A percentile compares a stretch with the other conserved stretches of the same genome.
Conservation (phyloP, 257 asterid genomes). For the Gynochthodes officinalis region DNA sequence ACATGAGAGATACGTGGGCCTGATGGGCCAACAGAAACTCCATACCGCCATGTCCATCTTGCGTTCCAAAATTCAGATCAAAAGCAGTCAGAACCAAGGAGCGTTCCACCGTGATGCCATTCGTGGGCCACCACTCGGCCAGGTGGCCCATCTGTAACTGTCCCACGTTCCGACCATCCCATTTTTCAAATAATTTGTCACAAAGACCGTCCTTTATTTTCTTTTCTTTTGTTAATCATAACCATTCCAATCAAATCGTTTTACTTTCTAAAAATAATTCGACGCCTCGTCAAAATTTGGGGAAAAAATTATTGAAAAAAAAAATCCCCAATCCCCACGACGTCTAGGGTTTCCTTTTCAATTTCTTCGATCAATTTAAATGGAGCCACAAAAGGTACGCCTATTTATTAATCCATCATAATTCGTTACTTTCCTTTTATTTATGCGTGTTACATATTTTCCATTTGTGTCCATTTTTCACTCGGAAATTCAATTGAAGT, state of each 20-base stretch:
- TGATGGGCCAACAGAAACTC: too few relatives aligned
- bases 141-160: constrained; percentile 17
- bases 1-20: too few relatives aligned
- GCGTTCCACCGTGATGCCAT: background rate
- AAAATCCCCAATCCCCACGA: constrained; percentile 17
- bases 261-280: background rate
- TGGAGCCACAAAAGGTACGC: constrained; percentile 34
- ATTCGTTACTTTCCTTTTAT: background rate
- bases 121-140: constrained; percentile 15
- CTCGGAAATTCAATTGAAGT: constrained; percentile 4
- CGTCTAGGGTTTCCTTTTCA: constrained; percentile 26
- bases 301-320: background rate
- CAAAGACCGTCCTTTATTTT: too few relatives aligned
- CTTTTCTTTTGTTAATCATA: too few relatives aligned
- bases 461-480: background rate
- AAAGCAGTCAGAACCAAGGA: background rate
- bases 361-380: constrained; percentile 16
- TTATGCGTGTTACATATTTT: background rate
- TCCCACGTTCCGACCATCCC: constrained; percentile 14
- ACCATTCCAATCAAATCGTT: background rate
- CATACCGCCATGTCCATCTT: too few relatives aligned
- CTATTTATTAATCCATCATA: constrained; percentile 1
- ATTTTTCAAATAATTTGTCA: background rate
- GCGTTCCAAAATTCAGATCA: background rate
- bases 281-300: background rate